Evolutionary conservation across 2,329 filamentous ascomycete species (phyloP).

Genomic region (Penicillium psychrosexuale): DNA sequence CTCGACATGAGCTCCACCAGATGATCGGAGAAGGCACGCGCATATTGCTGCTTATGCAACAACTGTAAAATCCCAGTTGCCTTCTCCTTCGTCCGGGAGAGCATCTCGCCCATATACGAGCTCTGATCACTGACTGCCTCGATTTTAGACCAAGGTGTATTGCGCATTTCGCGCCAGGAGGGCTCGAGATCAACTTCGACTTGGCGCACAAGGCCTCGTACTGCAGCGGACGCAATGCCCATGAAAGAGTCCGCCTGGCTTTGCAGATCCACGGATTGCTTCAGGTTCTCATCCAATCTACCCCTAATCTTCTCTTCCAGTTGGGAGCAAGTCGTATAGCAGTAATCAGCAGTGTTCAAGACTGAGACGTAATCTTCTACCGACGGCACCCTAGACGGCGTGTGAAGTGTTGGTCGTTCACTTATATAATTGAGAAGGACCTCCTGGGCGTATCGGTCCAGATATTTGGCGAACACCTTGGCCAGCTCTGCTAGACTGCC

Average conservation of each 20-base stretch:
- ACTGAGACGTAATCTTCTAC: conserved; percentile 80
- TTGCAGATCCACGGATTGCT: conserved; percentile 76
- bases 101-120: conserved; percentile 79
- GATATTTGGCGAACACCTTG: conserved; percentile 81
- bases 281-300: conserved; percentile 76
- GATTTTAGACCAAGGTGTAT: conserved; percentile 91
- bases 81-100: conserved; percentile 68
- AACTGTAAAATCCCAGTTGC: conserved; percentile 71
- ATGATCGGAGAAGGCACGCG: conserved; percentile 90
- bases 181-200: conserved; percentile 80
- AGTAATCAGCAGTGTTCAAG: conserved; percentile 96
- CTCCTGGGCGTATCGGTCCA: conserved; percentile 93
- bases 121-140: conserved; percentile 92
- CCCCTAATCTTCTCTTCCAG: conserved; percentile 92
- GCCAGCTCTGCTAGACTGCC: conserved; percentile 80
- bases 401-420: conserved; percentile 55
- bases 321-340: conserved; percentile 88
- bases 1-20: conserved; percentile 83
- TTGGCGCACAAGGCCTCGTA: conserved; percentile 77
- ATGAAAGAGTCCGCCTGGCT: conserved; percentile 94
- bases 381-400: conserved; percentile 50
- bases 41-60: conserved; percentile 88
- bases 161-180: conserved; percentile 94
- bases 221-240: conserved; percentile 84
- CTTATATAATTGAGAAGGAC: conserved; percentile 73